phyloP scores from a whole-genome alignment of 2,329 filamentous ascomycete genomes.

The Xylogone sp. region DNA sequence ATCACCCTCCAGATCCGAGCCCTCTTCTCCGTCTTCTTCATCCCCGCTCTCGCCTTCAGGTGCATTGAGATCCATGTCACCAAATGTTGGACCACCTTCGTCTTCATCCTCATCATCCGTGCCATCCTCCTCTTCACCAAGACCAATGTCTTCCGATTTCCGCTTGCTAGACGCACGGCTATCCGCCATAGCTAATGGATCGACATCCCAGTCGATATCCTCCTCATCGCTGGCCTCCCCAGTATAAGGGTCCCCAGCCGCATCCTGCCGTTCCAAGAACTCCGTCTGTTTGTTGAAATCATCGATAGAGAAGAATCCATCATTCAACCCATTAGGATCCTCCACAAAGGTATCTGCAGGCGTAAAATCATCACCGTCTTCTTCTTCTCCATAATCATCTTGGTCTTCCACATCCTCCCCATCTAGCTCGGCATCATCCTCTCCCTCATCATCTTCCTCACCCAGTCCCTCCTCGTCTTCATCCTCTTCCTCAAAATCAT shows the following conservation, averaged over 20 bases:
- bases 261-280: conserved; percentile 82
- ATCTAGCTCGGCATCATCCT: conserved; percentile 30
- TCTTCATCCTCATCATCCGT: conserved; percentile 58
- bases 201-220: conserved; percentile 80
- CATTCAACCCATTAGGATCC: conserved; percentile 84
- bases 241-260: conserved; percentile 69
- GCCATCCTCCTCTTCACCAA: conserved; percentile 33
- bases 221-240: conserved; percentile 78
- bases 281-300: conserved; percentile 95
- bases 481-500: conserved; percentile 19
- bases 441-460: conserved; percentile 31
- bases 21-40: conserved; percentile 59
- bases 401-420: conserved; percentile 35
- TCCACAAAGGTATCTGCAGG: conserved; percentile 55
- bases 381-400: conserved; percentile 40
- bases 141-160: conserved; percentile 25
- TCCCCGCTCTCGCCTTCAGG: conserved; percentile 64
- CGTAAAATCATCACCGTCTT: conserved; percentile 46
- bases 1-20: conserved; percentile 50
- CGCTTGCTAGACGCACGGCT: conserved; percentile 25
- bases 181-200: conserved; percentile 56
- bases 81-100: conserved; percentile 80
- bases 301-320: conserved; percentile 97
- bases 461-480: conserved; percentile 24
- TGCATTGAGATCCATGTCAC: conserved; percentile 70